phyloP scores from a whole-genome alignment of 371 early-diverging fungal species.

The Mucor velutinosus region DNA sequence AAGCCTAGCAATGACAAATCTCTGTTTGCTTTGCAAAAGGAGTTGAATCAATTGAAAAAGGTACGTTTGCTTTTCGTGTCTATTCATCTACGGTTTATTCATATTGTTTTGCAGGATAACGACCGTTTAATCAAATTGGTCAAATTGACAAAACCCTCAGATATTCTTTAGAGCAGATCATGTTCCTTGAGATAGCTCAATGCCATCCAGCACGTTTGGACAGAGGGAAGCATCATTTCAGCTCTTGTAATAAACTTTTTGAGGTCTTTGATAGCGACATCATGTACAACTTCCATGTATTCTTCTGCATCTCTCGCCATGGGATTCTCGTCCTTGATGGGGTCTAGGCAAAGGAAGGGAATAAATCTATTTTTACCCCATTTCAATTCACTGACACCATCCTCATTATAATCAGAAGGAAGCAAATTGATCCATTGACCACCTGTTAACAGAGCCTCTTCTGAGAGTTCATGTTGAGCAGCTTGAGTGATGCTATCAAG shows the following conservation, averaged over 20 bases:
- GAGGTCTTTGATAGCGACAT: constrained; percentile 44
- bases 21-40: constrained; percentile 47
- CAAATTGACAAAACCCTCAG: constrained; percentile 55
- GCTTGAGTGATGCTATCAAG: constrained; percentile 47
- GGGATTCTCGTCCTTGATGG: constrained; percentile 51
- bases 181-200: constrained; percentile 42
- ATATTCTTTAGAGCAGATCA: constrained; percentile 19
- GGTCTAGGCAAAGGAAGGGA: constrained; percentile 63
- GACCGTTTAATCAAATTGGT: constrained; percentile 57
- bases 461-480: constrained; percentile 64
- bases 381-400: constrained; percentile 65
- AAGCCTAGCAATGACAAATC: constrained; percentile 34
- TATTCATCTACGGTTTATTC: neutral
- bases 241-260: constrained; percentile 46
- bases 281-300: constrained; percentile 38
- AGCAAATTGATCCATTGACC: constrained; percentile 58
- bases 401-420: constrained; percentile 39
- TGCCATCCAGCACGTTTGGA: constrained; percentile 57
- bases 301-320: constrained; percentile 61
- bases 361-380: constrained; percentile 68
- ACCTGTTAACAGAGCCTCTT: constrained; percentile 61
- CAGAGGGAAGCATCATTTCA: constrained; percentile 54
- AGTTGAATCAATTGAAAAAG: constrained; percentile 52
- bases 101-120: constrained; percentile 42
- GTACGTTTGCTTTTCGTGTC: constrained; percentile 21